Conservation (phyloP, 139 green algal genomes). For the Chlamydomonas urium region DNA sequence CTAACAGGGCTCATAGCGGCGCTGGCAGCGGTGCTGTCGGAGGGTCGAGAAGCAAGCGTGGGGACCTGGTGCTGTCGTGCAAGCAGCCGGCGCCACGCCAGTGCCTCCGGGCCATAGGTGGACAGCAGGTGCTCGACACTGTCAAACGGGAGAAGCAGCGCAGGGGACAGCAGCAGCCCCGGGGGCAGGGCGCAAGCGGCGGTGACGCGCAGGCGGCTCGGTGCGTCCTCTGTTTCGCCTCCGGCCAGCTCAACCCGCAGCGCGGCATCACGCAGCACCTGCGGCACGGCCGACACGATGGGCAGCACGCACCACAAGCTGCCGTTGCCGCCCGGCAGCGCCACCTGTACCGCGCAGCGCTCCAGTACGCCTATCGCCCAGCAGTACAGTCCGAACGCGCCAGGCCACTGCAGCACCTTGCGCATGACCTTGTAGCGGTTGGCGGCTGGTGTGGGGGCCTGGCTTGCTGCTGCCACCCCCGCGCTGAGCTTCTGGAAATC, state of each 20-base stretch:
- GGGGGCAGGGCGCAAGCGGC: constrained; percentile 2
- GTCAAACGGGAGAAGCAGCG: constrained; percentile 13
- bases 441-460: too few relatives aligned
- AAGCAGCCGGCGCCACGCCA: constrained; percentile 18
- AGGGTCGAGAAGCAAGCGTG: not conserved
- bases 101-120: constrained; percentile 22
- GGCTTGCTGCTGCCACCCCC: not conserved
- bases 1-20: too few relatives aligned
- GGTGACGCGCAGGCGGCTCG: constrained; percentile 1
- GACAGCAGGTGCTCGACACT: not conserved
- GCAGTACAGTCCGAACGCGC: constrained; percentile 26
- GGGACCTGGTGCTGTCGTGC: not conserved
- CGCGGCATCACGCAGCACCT: constrained; percentile 15
- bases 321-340: not conserved
- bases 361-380: constrained; percentile 30
- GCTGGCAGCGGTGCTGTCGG: not conserved
- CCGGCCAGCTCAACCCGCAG: constrained; percentile 9
- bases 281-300: constrained; percentile 18
- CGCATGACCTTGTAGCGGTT: not conserved
- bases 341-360: constrained; percentile 15
- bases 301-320: constrained; percentile 15
- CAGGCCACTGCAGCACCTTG: constrained; percentile 10
- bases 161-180: constrained; percentile 21
- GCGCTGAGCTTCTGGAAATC: too few relatives aligned
- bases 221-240: too few relatives aligned